Conservation (phyloP, 2,329 filamentous ascomycete species). For the Monosporascus sp. region DNA sequence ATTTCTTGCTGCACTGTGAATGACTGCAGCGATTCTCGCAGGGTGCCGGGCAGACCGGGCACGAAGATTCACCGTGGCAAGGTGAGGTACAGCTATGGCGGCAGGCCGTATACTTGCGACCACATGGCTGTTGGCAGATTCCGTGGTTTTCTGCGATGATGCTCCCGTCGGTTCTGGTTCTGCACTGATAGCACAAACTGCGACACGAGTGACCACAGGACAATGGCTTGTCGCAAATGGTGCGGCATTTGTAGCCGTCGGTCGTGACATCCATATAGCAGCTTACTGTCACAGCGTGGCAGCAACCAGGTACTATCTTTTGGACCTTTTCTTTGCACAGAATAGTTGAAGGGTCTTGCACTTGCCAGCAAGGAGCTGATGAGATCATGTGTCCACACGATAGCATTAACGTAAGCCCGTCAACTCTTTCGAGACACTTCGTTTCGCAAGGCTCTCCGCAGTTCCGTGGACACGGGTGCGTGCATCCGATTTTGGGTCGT, state of each 20-base stretch:
- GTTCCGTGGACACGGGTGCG: conserved; percentile 36
- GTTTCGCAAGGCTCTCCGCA: conserved; percentile 41
- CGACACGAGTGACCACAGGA: conserved; percentile 57
- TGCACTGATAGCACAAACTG: conserved; percentile 45
- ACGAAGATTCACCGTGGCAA: conserved; percentile 49
- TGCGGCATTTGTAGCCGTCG: conserved; percentile 40
- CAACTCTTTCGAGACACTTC: conserved; percentile 31
- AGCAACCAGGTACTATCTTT: conserved; percentile 48
- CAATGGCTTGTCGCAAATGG: conserved; percentile 39
- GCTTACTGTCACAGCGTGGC: conserved; percentile 43
- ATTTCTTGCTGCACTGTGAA: conserved; percentile 50
- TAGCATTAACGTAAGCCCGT: conserved; percentile 24
- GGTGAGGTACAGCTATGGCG: conserved; percentile 44
- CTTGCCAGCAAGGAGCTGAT: conserved; percentile 32
- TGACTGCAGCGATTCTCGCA: conserved; percentile 56
- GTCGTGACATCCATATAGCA: conserved; percentile 45
- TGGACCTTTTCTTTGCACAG: conserved; percentile 43
- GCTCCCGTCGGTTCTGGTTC: conserved; percentile 24
- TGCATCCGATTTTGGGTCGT: conserved; percentile 35
- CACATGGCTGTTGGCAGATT: conserved; percentile 44
- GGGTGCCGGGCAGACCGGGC: conserved; percentile 39
- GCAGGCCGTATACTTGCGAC: conserved; percentile 48
- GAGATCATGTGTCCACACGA: conserved; percentile 38
- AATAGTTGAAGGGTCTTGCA: conserved; percentile 40
- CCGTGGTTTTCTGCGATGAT: conserved; percentile 37